Conservation (phyloP, 2,329 filamentous ascomycete genomes). For the Claviceps cyperi region DNA sequence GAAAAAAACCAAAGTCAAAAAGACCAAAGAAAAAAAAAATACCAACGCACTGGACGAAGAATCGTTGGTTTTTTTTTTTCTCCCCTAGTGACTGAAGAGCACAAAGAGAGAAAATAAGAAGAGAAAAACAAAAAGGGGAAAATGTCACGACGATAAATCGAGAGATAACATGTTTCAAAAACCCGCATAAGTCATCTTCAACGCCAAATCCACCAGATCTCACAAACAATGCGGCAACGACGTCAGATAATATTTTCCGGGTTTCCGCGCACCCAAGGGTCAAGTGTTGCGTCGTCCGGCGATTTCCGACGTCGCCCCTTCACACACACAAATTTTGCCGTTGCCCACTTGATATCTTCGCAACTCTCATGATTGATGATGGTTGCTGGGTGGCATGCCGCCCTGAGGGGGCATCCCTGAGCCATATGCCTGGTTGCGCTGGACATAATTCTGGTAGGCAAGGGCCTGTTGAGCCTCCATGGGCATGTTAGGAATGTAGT, state of each 20-base stretch:
- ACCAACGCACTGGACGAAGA: neutral
- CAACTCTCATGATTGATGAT: conserved; percentile 53
- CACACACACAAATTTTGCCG: neutral
- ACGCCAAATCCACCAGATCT: conserved; percentile 30
- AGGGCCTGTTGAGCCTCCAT: conserved; percentile 66
- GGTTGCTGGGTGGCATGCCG: conserved; percentile 69
- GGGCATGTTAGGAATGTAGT: conserved; percentile 49
- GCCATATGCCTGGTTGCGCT: conserved; percentile 51
- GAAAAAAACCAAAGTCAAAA: neutral
- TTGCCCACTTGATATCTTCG: conserved; percentile 5
- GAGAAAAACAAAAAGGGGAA: neutral
- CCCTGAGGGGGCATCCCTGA: conserved; percentile 67
- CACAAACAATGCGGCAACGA: conserved; percentile 24
- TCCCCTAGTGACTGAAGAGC: neutral
- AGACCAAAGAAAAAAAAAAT: too few relatives aligned
- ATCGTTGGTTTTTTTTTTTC: neutral
- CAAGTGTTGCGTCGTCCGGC: neutral
- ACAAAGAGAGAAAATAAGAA: neutral
- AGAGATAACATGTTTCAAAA: neutral
- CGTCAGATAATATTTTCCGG: conserved; percentile 12
- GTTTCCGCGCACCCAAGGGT: conserved; percentile 11
- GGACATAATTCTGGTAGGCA: conserved; percentile 73
- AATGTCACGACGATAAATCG: conserved; percentile 10
- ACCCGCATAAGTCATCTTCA: conserved; percentile 20
- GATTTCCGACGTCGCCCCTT: neutral